phyloP scores from a whole-genome alignment of 164 flowering plant species.

The Berberis vulgaris region DNA sequence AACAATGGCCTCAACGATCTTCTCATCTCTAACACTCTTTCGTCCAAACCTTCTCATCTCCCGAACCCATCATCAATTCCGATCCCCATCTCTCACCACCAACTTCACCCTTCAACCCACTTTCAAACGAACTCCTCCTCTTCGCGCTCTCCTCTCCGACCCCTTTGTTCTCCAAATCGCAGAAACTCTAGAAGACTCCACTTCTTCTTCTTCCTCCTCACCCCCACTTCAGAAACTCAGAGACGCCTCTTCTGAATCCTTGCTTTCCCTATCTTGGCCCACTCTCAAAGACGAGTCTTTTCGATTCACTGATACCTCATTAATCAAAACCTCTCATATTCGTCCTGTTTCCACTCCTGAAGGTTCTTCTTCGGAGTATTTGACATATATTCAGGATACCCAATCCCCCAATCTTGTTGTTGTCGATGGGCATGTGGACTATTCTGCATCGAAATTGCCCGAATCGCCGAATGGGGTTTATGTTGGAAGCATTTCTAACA shows the following conservation, averaged over 20 bases:
- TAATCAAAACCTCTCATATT: slow-evolving; percentile 48
- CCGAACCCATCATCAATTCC: too few relatives aligned
- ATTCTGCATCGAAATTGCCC: slow-evolving; percentile 20
- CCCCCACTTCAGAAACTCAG: slow-evolving; percentile 56
- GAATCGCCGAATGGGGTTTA: slow-evolving; percentile 53
- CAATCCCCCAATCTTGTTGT: slow-evolving; percentile 35
- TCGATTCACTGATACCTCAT: slow-evolving; percentile 75
- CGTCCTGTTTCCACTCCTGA: slow-evolving; percentile 30
- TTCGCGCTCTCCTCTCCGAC: slow-evolving; percentile 44
- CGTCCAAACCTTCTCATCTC: too few relatives aligned
- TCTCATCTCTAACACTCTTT: too few relatives aligned
- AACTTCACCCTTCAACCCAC: too few relatives aligned
- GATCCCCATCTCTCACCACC: too few relatives aligned
- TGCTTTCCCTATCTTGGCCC: slow-evolving; percentile 81
- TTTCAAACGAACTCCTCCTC: background rate
- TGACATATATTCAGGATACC: slow-evolving; percentile 13
- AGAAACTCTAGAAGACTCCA: slow-evolving; percentile 75
- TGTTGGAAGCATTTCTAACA: slow-evolving; percentile 40
- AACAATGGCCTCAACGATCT: too few relatives aligned
- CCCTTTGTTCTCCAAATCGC: slow-evolving; percentile 82
- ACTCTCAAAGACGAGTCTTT: slow-evolving; percentile 73
- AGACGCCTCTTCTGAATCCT: slow-evolving; percentile 49
- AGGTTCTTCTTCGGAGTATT: slow-evolving; percentile 5
- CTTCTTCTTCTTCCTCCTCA: slow-evolving; percentile 18
- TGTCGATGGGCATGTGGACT: slow-evolving; percentile 51